Base-by-base conservation (phyloP, 2,329 filamentous ascomycete species). In the Penicillium olsonii region DNA sequence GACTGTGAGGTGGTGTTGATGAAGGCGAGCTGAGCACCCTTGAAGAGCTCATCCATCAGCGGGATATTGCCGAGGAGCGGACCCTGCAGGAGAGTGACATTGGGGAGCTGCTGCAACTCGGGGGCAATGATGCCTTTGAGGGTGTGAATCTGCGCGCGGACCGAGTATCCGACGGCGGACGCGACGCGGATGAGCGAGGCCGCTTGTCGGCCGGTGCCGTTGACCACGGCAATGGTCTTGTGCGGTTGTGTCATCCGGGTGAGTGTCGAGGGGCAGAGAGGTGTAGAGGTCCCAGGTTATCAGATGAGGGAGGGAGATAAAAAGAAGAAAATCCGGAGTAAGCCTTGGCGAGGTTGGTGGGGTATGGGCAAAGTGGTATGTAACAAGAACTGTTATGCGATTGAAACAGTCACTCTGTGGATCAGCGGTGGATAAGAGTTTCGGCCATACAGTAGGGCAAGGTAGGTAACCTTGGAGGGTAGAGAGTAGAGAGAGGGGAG, bases 1-100 rank as follows among this genome's bases (percentile, higher is more conserved):
- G 70, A 66, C 77, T 95, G 96, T 64, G 95, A 95, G 5, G 91
- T 95, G 35, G 94, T 99, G 76, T 99, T 99, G 77, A 97, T 91
- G 72, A 97, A 99, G 52, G 94, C 94, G 43, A 95, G 81, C 61
- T 95, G 87, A 18, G 89, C 87, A 54, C 89, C 90, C 31, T 81
- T 77, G 78, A 97, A 97, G 17, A 97, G 80, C 58, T 87, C 80
- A 45, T 82, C 79, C 65, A 96, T 87, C 57, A 96, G 72, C 1
- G 78, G 78, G 61, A 85, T 80, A 67, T 90, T 90, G 64, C 92
- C 83, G 55, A 87, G 82, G 54, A 87, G 64, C 67, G 82, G 56
- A 70, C 88, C 76, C 78, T 87, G 73, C 75, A 84, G 74, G 42
- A 86, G 80, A 42, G 87, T 88, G 63, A 95, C 87, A 71, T 95